phyloP scores from a whole-genome alignment of 108 stramenopile species.

The Parietichytrium sp. region DNA sequence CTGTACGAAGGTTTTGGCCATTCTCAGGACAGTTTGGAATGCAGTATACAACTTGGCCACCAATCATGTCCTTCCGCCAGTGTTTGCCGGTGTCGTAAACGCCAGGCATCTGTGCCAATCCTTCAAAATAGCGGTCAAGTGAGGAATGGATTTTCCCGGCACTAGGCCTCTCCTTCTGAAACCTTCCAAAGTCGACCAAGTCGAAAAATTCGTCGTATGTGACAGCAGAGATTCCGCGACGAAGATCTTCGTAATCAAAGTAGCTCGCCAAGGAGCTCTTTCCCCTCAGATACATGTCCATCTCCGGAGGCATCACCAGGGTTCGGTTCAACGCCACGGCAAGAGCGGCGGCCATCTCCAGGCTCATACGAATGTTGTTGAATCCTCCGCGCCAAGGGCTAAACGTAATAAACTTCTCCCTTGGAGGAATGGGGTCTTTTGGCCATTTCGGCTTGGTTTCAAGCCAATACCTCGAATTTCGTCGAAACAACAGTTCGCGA shows the following conservation, averaged over 20 bases:
- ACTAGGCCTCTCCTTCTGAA: background rate
- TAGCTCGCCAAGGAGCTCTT: background rate
- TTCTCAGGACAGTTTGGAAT: background rate
- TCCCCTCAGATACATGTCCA: background rate
- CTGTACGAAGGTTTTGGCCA: too few relatives aligned
- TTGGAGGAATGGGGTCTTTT: background rate
- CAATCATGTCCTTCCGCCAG: background rate
- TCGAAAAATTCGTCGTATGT: slow-evolving; percentile 29
- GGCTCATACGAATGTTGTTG: slow-evolving; percentile 34
- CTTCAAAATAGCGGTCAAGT: background rate
- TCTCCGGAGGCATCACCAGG: slow-evolving; percentile 15
- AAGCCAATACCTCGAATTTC: slow-evolving; percentile 13
- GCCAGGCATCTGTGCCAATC: background rate
- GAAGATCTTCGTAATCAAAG: slow-evolving; percentile 34
- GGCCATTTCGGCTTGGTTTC: slow-evolving; percentile 5
- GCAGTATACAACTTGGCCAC: slow-evolving; percentile 27
- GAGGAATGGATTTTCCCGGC: background rate
- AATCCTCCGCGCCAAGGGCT: slow-evolving; percentile 33
- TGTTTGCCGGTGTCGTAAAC: background rate
- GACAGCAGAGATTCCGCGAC: background rate
- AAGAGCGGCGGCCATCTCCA: slow-evolving; percentile 36
- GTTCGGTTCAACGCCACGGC: slow-evolving; percentile 1
- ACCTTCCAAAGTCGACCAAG: slow-evolving; percentile 20
- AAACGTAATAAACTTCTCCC: slow-evolving; percentile 8
- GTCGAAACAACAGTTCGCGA: background rate